Percentiles rank a stretch among this genome's conserved stretches.
phyloP scores from a whole-genome alignment of 495 filamentous ascomycete genomes.

The Massariosphaeria phaeospora region DNA sequence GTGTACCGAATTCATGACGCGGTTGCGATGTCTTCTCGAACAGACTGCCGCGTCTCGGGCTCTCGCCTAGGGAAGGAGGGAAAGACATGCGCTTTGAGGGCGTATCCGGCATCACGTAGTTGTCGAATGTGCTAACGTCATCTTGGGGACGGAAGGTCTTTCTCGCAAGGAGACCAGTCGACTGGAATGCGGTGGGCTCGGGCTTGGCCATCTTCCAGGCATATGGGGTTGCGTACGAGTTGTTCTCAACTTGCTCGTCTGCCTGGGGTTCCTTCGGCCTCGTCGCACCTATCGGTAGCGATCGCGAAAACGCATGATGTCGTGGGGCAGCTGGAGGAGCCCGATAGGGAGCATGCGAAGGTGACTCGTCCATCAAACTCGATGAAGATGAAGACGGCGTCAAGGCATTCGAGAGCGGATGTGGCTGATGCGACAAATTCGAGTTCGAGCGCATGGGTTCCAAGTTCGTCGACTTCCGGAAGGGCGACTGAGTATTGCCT shows the following conservation, averaged over 20 bases:
- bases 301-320: slow-evolving; percentile 68
- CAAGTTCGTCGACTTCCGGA: slow-evolving; percentile 38
- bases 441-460: slow-evolving; percentile 30
- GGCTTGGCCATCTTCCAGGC: slow-evolving; percentile 81
- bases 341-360: slow-evolving; percentile 41
- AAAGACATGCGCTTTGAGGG: slow-evolving; percentile 82
- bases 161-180: slow-evolving; percentile 91
- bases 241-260: slow-evolving; percentile 32
- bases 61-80: slow-evolving; percentile 46
- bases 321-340: slow-evolving; percentile 51
- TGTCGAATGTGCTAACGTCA: slow-evolving; percentile 43
- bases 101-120: slow-evolving; percentile 76
- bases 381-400: slow-evolving; percentile 80
- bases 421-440: slow-evolving; percentile 51
- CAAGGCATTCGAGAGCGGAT: slow-evolving; percentile 79
- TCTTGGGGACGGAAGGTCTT: slow-evolving; percentile 57
- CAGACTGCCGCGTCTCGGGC: slow-evolving; percentile 45
- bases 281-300: slow-evolving; percentile 64
- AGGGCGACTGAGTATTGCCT: slow-evolving; percentile 55
- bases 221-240: slow-evolving; percentile 72
- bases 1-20: slow-evolving; percentile 59
- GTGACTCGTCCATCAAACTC: slow-evolving; percentile 69
- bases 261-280: slow-evolving; percentile 24
- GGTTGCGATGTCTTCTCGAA: slow-evolving; percentile 52
- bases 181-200: slow-evolving; percentile 81